Conservation (phyloP, 768 basidiomycete genomes). For the Hydnum rufescens region DNA sequence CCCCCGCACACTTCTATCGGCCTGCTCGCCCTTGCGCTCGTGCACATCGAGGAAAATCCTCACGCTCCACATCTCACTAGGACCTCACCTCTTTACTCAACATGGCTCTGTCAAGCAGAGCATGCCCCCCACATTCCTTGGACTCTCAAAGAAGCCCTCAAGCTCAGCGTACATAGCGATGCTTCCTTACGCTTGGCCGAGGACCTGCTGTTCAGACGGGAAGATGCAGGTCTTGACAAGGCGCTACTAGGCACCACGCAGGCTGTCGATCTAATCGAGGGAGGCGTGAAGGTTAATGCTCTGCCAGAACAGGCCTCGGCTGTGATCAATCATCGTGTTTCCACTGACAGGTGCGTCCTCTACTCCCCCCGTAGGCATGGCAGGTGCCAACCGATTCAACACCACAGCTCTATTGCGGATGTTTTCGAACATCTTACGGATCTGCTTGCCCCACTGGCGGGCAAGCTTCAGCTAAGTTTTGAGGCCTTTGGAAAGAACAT, state of each 20-base stretch:
- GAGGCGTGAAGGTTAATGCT: constrained; percentile 44
- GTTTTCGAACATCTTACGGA: constrained; percentile 2
- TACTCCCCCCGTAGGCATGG: not conserved
- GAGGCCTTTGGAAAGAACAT: constrained; percentile 6
- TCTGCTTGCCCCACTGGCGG: constrained; percentile 7
- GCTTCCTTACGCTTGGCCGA: constrained; percentile 16
- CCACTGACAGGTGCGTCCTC: constrained; percentile 30
- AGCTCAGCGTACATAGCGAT: constrained; percentile 22
- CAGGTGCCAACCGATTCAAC: not conserved
- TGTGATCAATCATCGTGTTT: constrained; percentile 53
- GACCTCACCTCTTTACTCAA: constrained; percentile 35
- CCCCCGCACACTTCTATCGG: constrained; percentile 65
- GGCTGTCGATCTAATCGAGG: constrained; percentile 45
- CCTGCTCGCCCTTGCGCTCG: constrained; percentile 50
- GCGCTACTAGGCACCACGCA: constrained; percentile 50
- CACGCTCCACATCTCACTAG: constrained; percentile 27
- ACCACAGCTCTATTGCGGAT: constrained; percentile 7
- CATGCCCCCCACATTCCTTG: constrained; percentile 36
- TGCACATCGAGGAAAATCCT: constrained; percentile 48
- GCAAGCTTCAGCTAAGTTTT: constrained; percentile 6
- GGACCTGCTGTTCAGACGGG: constrained; percentile 1
- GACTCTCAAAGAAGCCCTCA: constrained; percentile 26
- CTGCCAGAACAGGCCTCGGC: constrained; percentile 56
- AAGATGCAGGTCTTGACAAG: constrained; percentile 14
- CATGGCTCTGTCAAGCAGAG: constrained; percentile 44